Evolutionary conservation across 2,329 filamentous ascomycete species (phyloP).

Genomic region (Diaporthe sp.): DNA sequence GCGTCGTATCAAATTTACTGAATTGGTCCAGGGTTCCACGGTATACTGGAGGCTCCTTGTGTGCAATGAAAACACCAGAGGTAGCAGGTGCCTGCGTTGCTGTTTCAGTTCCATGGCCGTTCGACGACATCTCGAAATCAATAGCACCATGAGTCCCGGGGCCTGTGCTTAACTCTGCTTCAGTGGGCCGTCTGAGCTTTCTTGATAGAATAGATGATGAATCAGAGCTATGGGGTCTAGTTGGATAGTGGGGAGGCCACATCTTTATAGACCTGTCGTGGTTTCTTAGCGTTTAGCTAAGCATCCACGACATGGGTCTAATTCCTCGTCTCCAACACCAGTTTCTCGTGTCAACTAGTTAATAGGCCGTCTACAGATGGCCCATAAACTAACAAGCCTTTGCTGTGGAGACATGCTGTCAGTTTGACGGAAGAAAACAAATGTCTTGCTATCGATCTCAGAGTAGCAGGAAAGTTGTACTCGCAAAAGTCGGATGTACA

Average conservation of each 20-base stretch:
- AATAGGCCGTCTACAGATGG: too few species aligned
- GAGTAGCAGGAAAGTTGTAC: not conserved
- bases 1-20: constrained; percentile 44
- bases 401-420: not conserved
- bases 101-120: not conserved
- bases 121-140: not conserved
- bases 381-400: too few species aligned
- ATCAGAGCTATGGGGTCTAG: too few species aligned
- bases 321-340: too few species aligned
- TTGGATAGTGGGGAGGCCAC: too few species aligned
- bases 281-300: too few species aligned
- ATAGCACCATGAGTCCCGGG: not conserved
- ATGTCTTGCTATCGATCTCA: not conserved
- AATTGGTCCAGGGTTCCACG: constrained; percentile 40
- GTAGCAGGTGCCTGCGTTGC: not conserved
- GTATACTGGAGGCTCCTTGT: constrained; percentile 6
- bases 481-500: not conserved
- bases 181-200: not conserved
- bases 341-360: too few species aligned
- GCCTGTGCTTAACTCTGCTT: not conserved
- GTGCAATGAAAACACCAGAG: not conserved
- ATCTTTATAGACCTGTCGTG: too few species aligned
- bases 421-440: not conserved
- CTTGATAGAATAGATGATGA: too few species aligned
- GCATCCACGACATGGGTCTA: too few species aligned